phyloP scores from a whole-genome alignment of 768 basidiomycete species.

The Termitomyces sp. region DNA sequence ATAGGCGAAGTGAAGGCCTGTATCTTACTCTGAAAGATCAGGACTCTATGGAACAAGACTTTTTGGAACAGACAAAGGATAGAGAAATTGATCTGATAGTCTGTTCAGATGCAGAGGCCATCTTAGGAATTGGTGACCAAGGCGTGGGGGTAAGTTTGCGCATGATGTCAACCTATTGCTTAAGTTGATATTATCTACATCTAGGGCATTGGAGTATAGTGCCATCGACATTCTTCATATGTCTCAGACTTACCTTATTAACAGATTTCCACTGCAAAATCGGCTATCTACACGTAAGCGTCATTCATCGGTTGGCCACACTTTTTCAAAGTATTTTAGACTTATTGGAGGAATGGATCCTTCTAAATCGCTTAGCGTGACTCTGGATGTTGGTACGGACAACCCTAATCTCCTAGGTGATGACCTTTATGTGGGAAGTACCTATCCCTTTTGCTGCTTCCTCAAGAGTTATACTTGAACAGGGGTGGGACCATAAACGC shows the following conservation, averaged over 20 bases:
- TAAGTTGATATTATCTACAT: conserved; percentile 2
- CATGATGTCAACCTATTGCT: neutral
- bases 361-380: conserved; percentile 48
- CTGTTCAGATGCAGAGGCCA: conserved; percentile 81
- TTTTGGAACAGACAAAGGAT: conserved; percentile 59
- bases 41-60: conserved; percentile 72
- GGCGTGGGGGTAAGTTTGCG: conserved; percentile 54
- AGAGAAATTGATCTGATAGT: conserved; percentile 73
- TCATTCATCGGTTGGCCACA: too few species aligned
- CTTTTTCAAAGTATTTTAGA: conserved; percentile 23
- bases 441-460: neutral
- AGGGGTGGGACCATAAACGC: conserved; percentile 74
- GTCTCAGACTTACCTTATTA: neutral
- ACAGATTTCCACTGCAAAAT: conserved; percentile 73
- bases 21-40: conserved; percentile 58
- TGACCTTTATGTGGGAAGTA: conserved; percentile 57
- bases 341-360: conserved; percentile 66
- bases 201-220: conserved; percentile 47
- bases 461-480: neutral
- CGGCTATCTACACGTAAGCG: conserved; percentile 64
- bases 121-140: conserved; percentile 64
- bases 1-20: conserved; percentile 72
- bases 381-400: conserved; percentile 74
- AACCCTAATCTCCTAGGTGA: conserved; percentile 61
- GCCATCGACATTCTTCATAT: neutral